Percentiles rank a stretch among this genome's conserved stretches.
These are phyloP conservation scores for Cornus suecica DNA, from an alignment of 148 eudicot genomes.

Conservation along the genomic window DNA sequence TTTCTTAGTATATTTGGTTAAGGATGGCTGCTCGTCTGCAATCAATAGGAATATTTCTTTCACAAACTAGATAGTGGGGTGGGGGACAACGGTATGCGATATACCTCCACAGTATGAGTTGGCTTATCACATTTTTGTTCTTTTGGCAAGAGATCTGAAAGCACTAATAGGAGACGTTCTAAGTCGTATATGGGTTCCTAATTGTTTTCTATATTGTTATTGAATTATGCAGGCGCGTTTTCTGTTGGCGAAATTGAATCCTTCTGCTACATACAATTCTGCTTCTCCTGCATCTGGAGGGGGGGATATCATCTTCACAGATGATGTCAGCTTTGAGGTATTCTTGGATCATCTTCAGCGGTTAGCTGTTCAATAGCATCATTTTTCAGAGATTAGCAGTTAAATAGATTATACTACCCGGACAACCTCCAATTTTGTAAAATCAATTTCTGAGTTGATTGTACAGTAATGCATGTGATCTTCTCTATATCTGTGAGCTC, in stretches of 20 bases:
- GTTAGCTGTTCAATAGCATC: slow-evolving; percentile 76
- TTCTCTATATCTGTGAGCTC: neutral
- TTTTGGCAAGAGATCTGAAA: neutral
- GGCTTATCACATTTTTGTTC: too few species aligned
- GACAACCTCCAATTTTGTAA: slow-evolving; percentile 52
- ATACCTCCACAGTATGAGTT: too few species aligned
- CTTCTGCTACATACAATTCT: slow-evolving; percentile 87
- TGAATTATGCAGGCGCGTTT: slow-evolving; percentile 78
- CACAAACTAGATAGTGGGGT: too few species aligned
- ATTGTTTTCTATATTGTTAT: neutral
- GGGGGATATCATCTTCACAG: slow-evolving; percentile 86
- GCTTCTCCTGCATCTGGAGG: slow-evolving; percentile 73
- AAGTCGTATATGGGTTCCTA: neutral
- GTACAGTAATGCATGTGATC: slow-evolving; percentile 41
- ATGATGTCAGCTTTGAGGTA: slow-evolving; percentile 92
- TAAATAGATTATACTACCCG: slow-evolving; percentile 26
- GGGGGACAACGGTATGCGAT: too few species aligned
- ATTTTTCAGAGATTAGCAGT: slow-evolving; percentile 52
- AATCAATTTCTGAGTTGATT: slow-evolving; percentile 21
- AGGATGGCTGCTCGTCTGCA: too few species aligned
- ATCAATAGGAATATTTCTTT: too few species aligned
- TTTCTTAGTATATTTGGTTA: too few species aligned
- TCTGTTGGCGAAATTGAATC: slow-evolving; percentile 91
- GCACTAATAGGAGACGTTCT: neutral
- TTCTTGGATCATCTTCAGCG: slow-evolving; percentile 91